Conservation (phyloP, 2,329 filamentous ascomycete genomes). For the Colletotrichum cuscutae region DNA sequence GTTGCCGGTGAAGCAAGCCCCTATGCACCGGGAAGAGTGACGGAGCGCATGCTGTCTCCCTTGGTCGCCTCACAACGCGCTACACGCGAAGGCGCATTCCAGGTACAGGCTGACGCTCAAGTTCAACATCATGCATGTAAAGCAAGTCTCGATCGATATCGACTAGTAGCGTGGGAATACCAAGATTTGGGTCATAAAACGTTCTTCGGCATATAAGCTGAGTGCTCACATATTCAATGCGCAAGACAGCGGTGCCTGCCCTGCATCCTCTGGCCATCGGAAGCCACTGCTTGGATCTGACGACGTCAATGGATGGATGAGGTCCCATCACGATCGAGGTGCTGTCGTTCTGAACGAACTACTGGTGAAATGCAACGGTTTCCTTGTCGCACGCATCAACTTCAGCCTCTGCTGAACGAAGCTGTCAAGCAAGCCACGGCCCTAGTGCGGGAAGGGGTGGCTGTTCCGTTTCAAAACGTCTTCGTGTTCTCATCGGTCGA, state of each 20-base stretch:
- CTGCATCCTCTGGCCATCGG: constrained; percentile 7
- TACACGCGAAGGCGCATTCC: constrained; percentile 18
- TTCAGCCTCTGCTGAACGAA: neutral
- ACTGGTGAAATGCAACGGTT: neutral
- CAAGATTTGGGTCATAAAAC: constrained; percentile 22
- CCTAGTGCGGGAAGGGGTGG: neutral
- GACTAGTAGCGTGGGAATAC: neutral
- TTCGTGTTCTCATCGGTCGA: constrained; percentile 4
- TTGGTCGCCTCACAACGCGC: constrained; percentile 2
- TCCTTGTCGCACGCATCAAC: neutral
- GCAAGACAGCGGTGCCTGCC: neutral
- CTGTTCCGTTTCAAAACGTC: constrained; percentile 20
- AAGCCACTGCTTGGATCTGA: constrained; percentile 4
- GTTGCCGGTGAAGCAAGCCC: neutral
- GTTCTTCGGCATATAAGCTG: constrained; percentile 17
- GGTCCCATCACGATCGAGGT: constrained; percentile 11
- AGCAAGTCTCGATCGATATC: neutral
- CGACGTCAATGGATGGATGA: neutral
- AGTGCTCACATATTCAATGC: constrained; percentile 1
- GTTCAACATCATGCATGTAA: neutral
- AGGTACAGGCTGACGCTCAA: constrained; percentile 15
- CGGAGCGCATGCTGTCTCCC: neutral
- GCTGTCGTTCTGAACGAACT: neutral
- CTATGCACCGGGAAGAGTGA: neutral
- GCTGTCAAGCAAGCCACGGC: neutral